Evolutionary conservation across 1,284 basidiomycete species (phyloP), one percentile per base, ranked within the genome.

Genomic region (Vanrija sp.): DNA sequence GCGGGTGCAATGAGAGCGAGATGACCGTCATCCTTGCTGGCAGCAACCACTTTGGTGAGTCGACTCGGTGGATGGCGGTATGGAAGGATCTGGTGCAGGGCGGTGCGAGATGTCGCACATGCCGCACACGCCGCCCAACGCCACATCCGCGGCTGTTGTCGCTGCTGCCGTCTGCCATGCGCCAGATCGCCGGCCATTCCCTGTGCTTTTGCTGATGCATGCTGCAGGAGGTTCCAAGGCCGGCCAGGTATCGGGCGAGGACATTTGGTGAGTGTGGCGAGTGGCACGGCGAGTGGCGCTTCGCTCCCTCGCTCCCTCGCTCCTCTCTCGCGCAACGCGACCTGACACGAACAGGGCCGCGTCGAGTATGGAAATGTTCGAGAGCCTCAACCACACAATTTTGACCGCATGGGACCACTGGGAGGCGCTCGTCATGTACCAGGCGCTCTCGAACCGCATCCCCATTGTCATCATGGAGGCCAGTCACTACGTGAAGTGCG

Each of bases 371-470:
- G 54, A 59, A 24, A 59, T 64, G 0, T 60, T 69, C 53, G 45
- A 45, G 15, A 53, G 57, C 3, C 59, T 72, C 39, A 66, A 67
- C 48, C 62, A 69, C 52, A 70, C 69, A 5, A 41, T 68, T 6
- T 43, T 75, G 9, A 63, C 64, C 49, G 62, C 63, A 1, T 58
- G 56, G 43, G 58, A 61, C 16, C 47, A 54, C 23, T 57, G 64
- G 52, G 68, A 72, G 27, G 64, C 67, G 6, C 53, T 68, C 31
- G 54, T 65, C 14, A 51, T 72, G 20, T 71, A 74, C 58, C 63
- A 69, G 48, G 56, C 56, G 36, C 57, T 73, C 23, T 57, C 66
- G 6, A 57, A 64, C 19, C 59, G 63, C 41, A 65, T 72, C 24
- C 51, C 54, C 8, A 53, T 61, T 23, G 49, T 73, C 31, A 47